Evolutionary conservation across 2,329 filamentous ascomycete genomes (phyloP).

Genomic region (Pseudocercospora crystallina): DNA sequence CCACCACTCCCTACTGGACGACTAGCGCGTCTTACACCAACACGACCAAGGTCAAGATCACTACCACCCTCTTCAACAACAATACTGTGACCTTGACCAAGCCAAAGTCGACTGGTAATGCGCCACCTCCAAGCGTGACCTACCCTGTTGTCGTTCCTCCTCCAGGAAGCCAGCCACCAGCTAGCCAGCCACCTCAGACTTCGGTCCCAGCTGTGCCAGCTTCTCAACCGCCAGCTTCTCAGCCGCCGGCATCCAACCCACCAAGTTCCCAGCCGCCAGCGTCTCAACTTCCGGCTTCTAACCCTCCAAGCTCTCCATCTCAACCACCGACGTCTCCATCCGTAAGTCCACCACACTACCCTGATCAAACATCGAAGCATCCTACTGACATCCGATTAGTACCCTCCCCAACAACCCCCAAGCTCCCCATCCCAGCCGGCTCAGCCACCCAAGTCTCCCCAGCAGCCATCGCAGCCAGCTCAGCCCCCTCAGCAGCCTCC

Average conservation of each 20-base stretch:
- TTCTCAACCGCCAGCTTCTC: constrained; percentile 1
- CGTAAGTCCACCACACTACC: neutral
- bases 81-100: constrained; percentile 3
- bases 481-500: neutral
- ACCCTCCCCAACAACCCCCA: neutral
- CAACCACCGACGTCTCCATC: neutral
- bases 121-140: neutral
- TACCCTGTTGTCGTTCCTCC: neutral
- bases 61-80: neutral
- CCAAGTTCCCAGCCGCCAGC: constrained; percentile 3
- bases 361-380: no score
- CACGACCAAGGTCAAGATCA: neutral
- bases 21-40: neutral
- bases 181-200: constrained; percentile 1
- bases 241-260: neutral
- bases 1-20: neutral
- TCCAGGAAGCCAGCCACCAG: neutral
- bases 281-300: neutral
- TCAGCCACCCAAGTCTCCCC: neutral
- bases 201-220: constrained; percentile 1
- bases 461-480: neutral
- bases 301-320: neutral
- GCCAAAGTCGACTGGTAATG: neutral
- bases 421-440: neutral
- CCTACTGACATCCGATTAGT: no score